Evolutionary conservation across 2,329 filamentous ascomycete genomes (phyloP), one percentile per base, ranked within the genome.

Genomic region (Cordyceps javanica): DNA sequence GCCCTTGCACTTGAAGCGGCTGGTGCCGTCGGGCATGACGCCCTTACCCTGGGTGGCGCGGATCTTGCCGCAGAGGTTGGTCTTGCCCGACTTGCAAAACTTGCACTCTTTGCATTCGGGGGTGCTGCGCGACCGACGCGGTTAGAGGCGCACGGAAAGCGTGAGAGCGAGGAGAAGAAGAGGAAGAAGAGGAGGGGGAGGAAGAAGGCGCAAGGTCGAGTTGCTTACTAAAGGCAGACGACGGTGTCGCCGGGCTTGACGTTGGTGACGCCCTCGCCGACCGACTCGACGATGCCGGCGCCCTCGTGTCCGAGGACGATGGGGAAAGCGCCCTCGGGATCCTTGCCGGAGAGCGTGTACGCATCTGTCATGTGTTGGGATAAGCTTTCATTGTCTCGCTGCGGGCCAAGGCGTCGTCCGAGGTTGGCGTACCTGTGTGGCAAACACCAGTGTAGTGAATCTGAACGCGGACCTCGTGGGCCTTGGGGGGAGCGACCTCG

Each of bases 1-100:
- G 75, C 94, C 94, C 75, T 93, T 94, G 82, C 88, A 91, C 76
- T 84, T 90, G 86, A 97, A 97, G 68, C 94, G 89, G 59, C 89
- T 88, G 64, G 93, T 97, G 68, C 93, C 93, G 74, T 99, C 94
- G 59, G 94, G 94, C 92, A 99, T 96, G 66, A 97, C 85, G 70
- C 94, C 94, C 75, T 87, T 89, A 68, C 94, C 94, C 78, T 99
- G 94, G 45, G 94, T 97, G 46, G 91, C 90, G 68, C 94, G 88
- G 75, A 99, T 99, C 85, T 97, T 97, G 74, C 94, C 94, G 78
- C 93, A 97, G 59, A 97, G 88, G 78, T 97, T 96, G 69, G 93
- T 97, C 87, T 99, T 99, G 78, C 93, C 94, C 42, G 93, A 97
- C 76, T 91, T 94, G 88, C 94, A 99, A 83, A 97, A 97, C 81